Base-by-base conservation (phyloP, 345 rosid genomes). In the Arabis hirsuta region DNA sequence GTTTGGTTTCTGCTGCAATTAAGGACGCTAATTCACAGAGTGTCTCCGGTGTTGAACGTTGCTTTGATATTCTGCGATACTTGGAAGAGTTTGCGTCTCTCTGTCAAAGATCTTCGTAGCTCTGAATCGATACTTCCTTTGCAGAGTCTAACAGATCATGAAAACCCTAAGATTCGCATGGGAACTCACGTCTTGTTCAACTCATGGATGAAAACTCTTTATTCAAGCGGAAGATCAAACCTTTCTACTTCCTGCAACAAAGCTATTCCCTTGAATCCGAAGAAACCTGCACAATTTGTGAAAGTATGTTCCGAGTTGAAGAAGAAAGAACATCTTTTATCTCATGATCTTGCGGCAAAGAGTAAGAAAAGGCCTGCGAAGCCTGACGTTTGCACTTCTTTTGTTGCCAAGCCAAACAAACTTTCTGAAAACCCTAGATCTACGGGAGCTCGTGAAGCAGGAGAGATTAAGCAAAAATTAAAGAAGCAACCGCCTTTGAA, bases 61-160 rank as follows among this genome's bases (percentile, higher is more conserved):
- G 68, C 22, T 29, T 12, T 9, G 61, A 51, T 52, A 13, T 12
- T 12, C 61, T 71, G 0, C 22, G 61, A 10, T 2, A 36, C 26
- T 8, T 71, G 67, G 67, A 60, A 51, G 60, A 29, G 9, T 0
- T 29, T 50, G 43, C 29, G 9, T 16, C 66, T 60, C 44, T 61
- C 68, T 0, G 11, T 8, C 42, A 36, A 61, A 13, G 44, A 51
- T 29, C 60, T 62, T 34, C 5, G 3, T 12, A 3, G 36, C 10
- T 61, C 46, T 0, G 22, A 13, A 20, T 36, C 9, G 36, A 62
- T 71, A 5, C 3, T 5, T 62, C 11, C 16, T 9, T 53, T 72
- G 62, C 9, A 12, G 9, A 53, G 12, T 72, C 16, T 72, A 1
- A 20, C 8, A 6, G 9, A 62, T 8, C 62, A 62, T 2, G 4